Evolutionary conservation across 2,329 filamentous ascomycete genomes (phyloP), one percentile per base, ranked within the genome.

Genomic region (Aspergillus viridinutans): DNA sequence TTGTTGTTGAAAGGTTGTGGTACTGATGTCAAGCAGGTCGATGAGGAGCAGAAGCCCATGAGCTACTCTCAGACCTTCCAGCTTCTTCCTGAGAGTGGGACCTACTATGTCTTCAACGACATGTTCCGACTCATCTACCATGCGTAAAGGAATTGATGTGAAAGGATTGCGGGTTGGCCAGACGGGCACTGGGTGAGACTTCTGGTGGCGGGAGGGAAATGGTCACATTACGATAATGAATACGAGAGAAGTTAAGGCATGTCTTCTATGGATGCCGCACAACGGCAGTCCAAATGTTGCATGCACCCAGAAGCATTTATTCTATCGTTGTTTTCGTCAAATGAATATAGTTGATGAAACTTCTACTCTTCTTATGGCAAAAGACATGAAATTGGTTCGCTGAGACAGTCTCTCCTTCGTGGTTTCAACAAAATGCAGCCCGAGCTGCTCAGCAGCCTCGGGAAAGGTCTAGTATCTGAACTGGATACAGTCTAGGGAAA

Each of bases 41-140:
- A 96, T 63, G 92, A 92, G 66, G 86, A 92, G 77, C 82, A 89
- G 74, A 85, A 85, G 69, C 90, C 91, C 48, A 94, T 97, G 88
- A 92, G 85, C 83, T 99, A 92, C 79, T 87, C 87, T 56, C 92
- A 97, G 80, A 79, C 84, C 56, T 97, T 97, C 84, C 89, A 95
- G 76, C 87, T 97, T 61, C 76, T 85, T 64, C 87, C 85, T 59
- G 88, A 91, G 55, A 76, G 76, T 28, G 64, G 69, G 52, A 86
- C 82, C 77, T 96, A 89, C 81, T 97, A 85, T 75, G 89, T 97
- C 73, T 88, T 87, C 80, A 97, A 97, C 82, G 93, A 97, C 76
- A 79, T 97, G 74, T 97, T 97, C 86, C 90, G 90, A 78, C 85
- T 97, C 61, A 84, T 96, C 66, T 93, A 90, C 77, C 62, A 67